Evolutionary conservation across 805 yeast genomes (phyloP).

Genomic region (Candida ovalis): DNA sequence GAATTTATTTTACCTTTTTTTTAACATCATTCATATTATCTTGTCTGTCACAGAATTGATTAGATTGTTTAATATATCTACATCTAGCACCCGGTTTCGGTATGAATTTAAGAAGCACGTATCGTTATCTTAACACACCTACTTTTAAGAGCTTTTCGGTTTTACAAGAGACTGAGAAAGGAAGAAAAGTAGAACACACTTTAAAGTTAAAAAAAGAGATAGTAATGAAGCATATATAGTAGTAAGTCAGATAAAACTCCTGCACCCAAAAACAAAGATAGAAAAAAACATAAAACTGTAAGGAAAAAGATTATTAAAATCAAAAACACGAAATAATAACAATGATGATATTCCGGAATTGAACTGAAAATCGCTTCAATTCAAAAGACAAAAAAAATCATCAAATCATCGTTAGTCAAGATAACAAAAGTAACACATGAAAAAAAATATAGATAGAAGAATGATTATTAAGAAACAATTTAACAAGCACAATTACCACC

Average conservation of each 20-base stretch:
- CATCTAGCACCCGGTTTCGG: too few relatives aligned
- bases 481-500: constrained; percentile 34
- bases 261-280: constrained; percentile 1
- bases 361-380: neutral
- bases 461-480: constrained; percentile 2
- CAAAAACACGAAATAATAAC: neutral
- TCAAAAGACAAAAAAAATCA: neutral
- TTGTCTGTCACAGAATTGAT: neutral
- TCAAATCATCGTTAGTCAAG: neutral
- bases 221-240: neutral
- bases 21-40: neutral
- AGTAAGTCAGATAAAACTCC: constrained; percentile 3
- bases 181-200: neutral
- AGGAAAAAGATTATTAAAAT: neutral
- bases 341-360: neutral
- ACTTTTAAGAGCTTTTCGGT: too few relatives aligned
- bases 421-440: neutral
- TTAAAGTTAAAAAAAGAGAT: neutral
- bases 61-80: neutral
- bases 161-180: neutral
- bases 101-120: too few relatives aligned
- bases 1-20: neutral
- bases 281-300: constrained; percentile 1
- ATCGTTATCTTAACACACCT: too few relatives aligned
- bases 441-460: neutral